phyloP scores from a whole-genome alignment of 106 monocot genomes.

The Posidonia australis region DNA sequence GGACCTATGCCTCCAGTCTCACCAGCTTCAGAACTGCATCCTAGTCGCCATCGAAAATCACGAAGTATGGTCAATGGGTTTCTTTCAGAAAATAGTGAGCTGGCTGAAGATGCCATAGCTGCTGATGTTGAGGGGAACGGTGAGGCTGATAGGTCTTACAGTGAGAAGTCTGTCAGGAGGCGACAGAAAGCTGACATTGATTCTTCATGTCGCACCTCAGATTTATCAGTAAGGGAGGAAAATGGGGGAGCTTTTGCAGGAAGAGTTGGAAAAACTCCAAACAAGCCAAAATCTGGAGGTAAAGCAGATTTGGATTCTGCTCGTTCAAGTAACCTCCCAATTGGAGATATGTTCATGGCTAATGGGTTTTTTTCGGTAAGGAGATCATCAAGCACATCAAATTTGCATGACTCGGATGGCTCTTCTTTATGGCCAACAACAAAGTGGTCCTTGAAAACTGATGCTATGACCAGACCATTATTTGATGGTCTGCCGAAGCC shows the following conservation, averaged over 20 bases:
- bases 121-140: conserved; percentile 16
- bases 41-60: conserved; percentile 36
- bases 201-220: not conserved
- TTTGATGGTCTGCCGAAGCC: conserved; percentile 21
- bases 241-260: conserved; percentile 25
- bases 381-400: conserved; percentile 44
- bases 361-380: conserved; percentile 43
- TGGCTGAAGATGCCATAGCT: not conserved
- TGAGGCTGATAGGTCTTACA: conserved; percentile 12
- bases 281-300: conserved; percentile 49
- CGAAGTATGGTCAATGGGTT: conserved; percentile 39
- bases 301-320: conserved; percentile 36
- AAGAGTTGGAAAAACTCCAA: conserved; percentile 35
- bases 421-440: conserved; percentile 11
- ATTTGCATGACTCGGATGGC: conserved; percentile 15
- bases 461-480: conserved; percentile 11
- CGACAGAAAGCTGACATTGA: conserved; percentile 41
- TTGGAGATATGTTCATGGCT: conserved; percentile 19
- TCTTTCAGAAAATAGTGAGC: conserved; percentile 24
- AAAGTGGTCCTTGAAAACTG: conserved; percentile 14
- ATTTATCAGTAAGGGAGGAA: not conserved
- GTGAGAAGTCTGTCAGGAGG: conserved; percentile 55
- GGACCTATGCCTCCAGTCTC: conserved; percentile 10
- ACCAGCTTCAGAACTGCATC: conserved; percentile 32
- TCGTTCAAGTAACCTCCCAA: conserved; percentile 8